Conservation (phyloP, 2,329 filamentous ascomycete genomes). For the Parastagonospora nodorum region DNA sequence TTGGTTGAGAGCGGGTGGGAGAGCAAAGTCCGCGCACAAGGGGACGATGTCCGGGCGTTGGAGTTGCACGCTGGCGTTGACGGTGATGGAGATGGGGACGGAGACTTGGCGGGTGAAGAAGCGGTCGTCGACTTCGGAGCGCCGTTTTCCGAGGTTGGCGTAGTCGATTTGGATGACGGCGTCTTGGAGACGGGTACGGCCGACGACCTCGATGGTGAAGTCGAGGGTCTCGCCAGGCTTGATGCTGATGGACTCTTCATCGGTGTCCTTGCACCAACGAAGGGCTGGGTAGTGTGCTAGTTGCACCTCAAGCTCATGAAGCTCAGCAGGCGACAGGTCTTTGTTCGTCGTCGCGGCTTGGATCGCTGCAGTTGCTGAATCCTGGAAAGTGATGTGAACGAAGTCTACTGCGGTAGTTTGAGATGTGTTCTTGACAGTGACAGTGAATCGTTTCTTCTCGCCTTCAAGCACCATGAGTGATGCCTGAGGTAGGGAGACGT, state of each 20-base stretch:
- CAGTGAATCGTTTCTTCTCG: slow-evolving; percentile 75
- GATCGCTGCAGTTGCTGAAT: slow-evolving; percentile 80
- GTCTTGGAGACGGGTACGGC: slow-evolving; percentile 81
- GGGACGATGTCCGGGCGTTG: slow-evolving; percentile 79
- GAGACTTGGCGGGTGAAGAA: slow-evolving; percentile 87
- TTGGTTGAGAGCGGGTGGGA: slow-evolving; percentile 5
- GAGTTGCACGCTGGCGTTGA: slow-evolving; percentile 88
- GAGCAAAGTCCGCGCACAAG: slow-evolving; percentile 69
- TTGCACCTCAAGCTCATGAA: slow-evolving; percentile 85
- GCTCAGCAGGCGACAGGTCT: slow-evolving; percentile 75
- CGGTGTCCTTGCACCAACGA: slow-evolving; percentile 52
- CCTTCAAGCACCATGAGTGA: slow-evolving; percentile 93
- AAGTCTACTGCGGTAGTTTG: slow-evolving; percentile 75
- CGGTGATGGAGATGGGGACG: slow-evolving; percentile 81
- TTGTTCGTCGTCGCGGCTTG: slow-evolving; percentile 76
- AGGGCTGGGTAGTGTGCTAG: slow-evolving; percentile 72
- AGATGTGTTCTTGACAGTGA: slow-evolving; percentile 82
- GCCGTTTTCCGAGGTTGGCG: slow-evolving; percentile 73
- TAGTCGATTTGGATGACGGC: slow-evolving; percentile 86
- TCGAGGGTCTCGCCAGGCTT: slow-evolving; percentile 68
- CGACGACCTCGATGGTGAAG: slow-evolving; percentile 83
- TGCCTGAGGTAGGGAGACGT: slow-evolving; percentile 78
- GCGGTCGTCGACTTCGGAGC: slow-evolving; percentile 69
- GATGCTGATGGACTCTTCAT: slow-evolving; percentile 61
- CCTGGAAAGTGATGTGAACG: slow-evolving; percentile 84